Conservation (phyloP, 192 early-diverging fungal genomes). For the Coemansia sp. region DNA sequence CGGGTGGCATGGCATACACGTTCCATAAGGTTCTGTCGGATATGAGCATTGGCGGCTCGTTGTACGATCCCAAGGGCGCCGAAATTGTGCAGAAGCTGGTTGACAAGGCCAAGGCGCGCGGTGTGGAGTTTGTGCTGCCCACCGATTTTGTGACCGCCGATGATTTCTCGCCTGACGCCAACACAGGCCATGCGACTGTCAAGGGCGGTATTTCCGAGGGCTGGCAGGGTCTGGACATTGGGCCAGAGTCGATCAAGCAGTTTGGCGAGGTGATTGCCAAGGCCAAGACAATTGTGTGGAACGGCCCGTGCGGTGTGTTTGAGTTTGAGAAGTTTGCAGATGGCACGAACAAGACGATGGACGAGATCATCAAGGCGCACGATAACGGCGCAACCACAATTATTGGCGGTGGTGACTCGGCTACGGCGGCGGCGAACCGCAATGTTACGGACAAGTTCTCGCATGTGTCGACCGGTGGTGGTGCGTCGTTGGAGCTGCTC, state of each 20-base stretch:
- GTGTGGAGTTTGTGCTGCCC: slow-evolving; percentile 87
- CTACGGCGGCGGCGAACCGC: slow-evolving; percentile 93
- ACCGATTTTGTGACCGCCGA: slow-evolving; percentile 88
- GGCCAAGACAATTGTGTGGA: slow-evolving; percentile 97
- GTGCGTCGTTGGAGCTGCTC: slow-evolving; percentile 92
- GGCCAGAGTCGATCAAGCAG: slow-evolving; percentile 72
- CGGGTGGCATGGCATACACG: slow-evolving; percentile 98
- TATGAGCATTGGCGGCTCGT: slow-evolving; percentile 89
- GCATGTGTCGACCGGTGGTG: slow-evolving; percentile 95
- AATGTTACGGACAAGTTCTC: slow-evolving; percentile 77
- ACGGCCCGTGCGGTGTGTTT: slow-evolving; percentile 97
- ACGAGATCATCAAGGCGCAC: slow-evolving; percentile 83
- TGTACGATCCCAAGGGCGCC: slow-evolving; percentile 87
- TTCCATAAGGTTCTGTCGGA: slow-evolving; percentile 89
- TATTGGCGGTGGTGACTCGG: slow-evolving; percentile 97
- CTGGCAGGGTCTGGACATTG: slow-evolving; percentile 94
- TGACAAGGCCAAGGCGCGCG: slow-evolving; percentile 86
- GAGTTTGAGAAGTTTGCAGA: slow-evolving; percentile 91
- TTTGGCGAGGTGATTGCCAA: slow-evolving; percentile 66
- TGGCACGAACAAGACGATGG: slow-evolving; percentile 81
- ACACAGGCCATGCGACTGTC: slow-evolving; percentile 83
- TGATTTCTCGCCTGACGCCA: slow-evolving; percentile 80
- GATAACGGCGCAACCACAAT: slow-evolving; percentile 76
- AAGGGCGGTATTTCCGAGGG: slow-evolving; percentile 81
- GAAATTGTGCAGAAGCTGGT: slow-evolving; percentile 79